Base-by-base conservation (phyloP, 148 eudicot species). In the Amaranthus hypochondriacus region DNA sequence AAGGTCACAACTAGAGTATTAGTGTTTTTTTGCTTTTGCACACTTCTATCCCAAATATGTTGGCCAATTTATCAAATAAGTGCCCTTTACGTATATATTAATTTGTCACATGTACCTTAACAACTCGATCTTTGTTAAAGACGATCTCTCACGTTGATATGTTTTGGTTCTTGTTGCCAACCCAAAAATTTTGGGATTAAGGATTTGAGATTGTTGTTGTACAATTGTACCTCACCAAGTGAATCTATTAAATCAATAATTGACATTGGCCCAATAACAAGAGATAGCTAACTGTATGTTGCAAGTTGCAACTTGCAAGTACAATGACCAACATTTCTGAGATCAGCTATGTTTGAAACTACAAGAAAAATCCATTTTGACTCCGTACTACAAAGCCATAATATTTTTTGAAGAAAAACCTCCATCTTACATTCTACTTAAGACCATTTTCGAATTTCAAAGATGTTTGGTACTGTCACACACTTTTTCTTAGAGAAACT, bases 381-480 rank as follows among this genome's bases (percentile, higher is more conserved):
- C 7, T 49, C 43, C 11, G 51, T 12, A 8, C 46, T 67, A 67
- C 54, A 15, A 51, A 21, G 18, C 50, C 69, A 15, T 47, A 49
- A 49, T 48, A 8, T 7, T 49, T 28, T 28, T 14, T 11, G 15
- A 15, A 15, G 55, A 47, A 15, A 15, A 42, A 3, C 28, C 52
- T 66, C 39, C 39, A 28, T 28, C 39, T 28, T 66, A 28, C 18
- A 66, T 66, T 66, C 69, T 66, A 66, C 54, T 56, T 49, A 11
- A 50, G 56, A 67, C 8, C 44, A 67, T 8, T 0, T 10, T 5
- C 46, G 43, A 9, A 15, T 8, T 6, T 8, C 12, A 21, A 50
- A 49, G 28, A 15, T 6, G n/a, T 50, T 28, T 28, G 6, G 46
- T 5, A 2, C 51, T 9, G 70, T 3, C 44, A 67, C 10, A 13